Percentiles rank a stretch among this genome's conserved stretches.
phyloP scores from a whole-genome alignment of 176 grass and related monocot species.

The Paspalum vaginatum region DNA sequence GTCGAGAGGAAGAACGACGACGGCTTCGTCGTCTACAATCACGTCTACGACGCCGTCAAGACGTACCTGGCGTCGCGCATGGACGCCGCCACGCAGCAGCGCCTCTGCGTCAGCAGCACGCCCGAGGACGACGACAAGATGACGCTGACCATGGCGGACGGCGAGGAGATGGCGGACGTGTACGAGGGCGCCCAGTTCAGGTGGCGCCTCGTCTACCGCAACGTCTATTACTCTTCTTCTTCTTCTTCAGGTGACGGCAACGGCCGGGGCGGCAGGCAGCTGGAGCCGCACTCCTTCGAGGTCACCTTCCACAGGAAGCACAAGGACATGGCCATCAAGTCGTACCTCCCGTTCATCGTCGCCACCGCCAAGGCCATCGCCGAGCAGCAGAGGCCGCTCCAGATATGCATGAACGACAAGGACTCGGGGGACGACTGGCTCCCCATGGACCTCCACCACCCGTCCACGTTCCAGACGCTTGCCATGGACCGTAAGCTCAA shows the following conservation, averaged over 20 bases:
- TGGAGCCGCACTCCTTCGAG: constrained; percentile 46
- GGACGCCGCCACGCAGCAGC: constrained; percentile 33
- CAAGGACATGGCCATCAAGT: constrained; percentile 58
- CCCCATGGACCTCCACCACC: constrained; percentile 67
- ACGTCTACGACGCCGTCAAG: constrained; percentile 50
- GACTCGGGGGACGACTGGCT: constrained; percentile 49
- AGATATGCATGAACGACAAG: constrained; percentile 51
- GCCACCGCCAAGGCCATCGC: constrained; percentile 55
- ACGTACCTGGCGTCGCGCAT: constrained; percentile 54
- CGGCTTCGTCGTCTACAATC: constrained; percentile 24
- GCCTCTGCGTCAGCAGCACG: constrained; percentile 47
- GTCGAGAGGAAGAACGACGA: constrained; percentile 62
- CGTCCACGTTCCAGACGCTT: constrained; percentile 67
- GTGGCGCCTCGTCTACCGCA: constrained; percentile 29
- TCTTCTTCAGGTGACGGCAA: neutral
- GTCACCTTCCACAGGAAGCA: constrained; percentile 71
- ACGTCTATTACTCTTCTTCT: neutral
- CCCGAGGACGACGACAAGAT: constrained; percentile 35
- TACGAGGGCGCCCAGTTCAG: constrained; percentile 53
- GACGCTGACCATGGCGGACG: constrained; percentile 47
- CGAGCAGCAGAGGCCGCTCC: constrained; percentile 46
- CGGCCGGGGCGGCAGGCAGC: neutral
- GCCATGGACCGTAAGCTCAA: constrained; percentile 71
- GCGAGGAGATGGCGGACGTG: constrained; percentile 59
- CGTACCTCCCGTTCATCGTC: constrained; percentile 67